Evolutionary conservation across 208 protist genomes (phyloP).

Genomic region (Willaertia magna): DNA sequence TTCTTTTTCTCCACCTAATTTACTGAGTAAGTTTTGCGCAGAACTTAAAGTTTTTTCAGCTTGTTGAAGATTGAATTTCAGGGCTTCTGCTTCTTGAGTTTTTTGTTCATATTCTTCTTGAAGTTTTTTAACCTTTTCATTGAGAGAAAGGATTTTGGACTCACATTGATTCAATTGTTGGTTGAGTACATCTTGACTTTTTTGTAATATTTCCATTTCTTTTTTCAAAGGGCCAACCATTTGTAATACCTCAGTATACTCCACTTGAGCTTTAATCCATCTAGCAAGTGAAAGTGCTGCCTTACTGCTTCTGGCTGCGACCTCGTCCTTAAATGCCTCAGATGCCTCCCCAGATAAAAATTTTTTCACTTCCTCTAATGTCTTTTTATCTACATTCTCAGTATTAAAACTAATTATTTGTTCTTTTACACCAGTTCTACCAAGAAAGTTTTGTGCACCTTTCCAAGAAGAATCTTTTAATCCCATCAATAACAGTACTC

Average conservation of each 20-base stretch:
- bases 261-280: slow-evolving; percentile 88
- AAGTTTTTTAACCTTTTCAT: slow-evolving; percentile 74
- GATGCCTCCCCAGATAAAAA: slow-evolving; percentile 58
- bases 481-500: slow-evolving; percentile 80
- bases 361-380: slow-evolving; percentile 58
- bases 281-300: slow-evolving; percentile 86
- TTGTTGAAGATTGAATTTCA: slow-evolving; percentile 70
- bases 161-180: slow-evolving; percentile 16
- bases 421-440: slow-evolving; percentile 70
- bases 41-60: slow-evolving; percentile 65
- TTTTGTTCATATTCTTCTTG: slow-evolving; percentile 74
- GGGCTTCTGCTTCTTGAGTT: slow-evolving; percentile 75
- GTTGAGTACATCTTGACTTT: slow-evolving; percentile 31
- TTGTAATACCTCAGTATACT: slow-evolving; percentile 87
- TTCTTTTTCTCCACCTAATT: slow-evolving; percentile 78
- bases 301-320: slow-evolving; percentile 73
- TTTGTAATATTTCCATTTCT: slow-evolving; percentile 39
- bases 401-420: slow-evolving; percentile 90
- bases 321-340: slow-evolving; percentile 76
- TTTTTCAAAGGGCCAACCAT: slow-evolving; percentile 67
- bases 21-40: slow-evolving; percentile 76
- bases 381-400: slow-evolving; percentile 47
- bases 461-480: slow-evolving; percentile 68
- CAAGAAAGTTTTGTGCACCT: slow-evolving; percentile 81
- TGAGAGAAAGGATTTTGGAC: slow-evolving; percentile 63